phyloP scores from a whole-genome alignment of 306 rosid species.

The Vachellia pachyceras region DNA sequence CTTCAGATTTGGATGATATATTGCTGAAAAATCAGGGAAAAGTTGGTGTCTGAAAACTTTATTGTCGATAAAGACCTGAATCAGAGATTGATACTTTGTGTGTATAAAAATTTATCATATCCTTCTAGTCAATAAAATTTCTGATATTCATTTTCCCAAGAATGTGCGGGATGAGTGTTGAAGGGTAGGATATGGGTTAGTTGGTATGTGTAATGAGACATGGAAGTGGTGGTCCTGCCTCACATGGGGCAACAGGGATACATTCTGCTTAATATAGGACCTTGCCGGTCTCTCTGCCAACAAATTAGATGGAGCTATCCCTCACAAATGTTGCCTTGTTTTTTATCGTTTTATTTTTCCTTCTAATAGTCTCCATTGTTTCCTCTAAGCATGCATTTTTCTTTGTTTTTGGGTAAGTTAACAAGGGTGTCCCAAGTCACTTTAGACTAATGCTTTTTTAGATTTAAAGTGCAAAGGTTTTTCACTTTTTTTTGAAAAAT shows the following conservation, averaged over 20 bases:
- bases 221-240: slow-evolving; percentile 31
- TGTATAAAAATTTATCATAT: too few species aligned
- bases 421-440: too few species aligned
- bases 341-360: neutral
- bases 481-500: too few species aligned
- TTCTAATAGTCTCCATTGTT: neutral
- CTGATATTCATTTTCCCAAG: too few species aligned
- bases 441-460: too few species aligned
- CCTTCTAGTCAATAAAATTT: too few species aligned
- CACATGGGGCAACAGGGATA: slow-evolving; percentile 26
- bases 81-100: too few species aligned
- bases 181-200: neutral
- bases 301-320: slow-evolving; percentile 24
- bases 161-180: neutral
- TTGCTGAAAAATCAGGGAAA: neutral
- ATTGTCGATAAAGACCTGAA: too few species aligned
- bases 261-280: neutral
- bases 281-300: slow-evolving; percentile 31
- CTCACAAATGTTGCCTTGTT: slow-evolving; percentile 33
- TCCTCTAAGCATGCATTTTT: neutral
- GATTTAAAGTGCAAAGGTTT: too few species aligned
- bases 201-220: neutral
- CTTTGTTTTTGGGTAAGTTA: too few species aligned
- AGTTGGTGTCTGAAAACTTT: too few species aligned
- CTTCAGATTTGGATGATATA: neutral